Evolutionary conservation across 2,329 filamentous ascomycete genomes (phyloP).

Genomic region (Aspergillaceae sp.): DNA sequence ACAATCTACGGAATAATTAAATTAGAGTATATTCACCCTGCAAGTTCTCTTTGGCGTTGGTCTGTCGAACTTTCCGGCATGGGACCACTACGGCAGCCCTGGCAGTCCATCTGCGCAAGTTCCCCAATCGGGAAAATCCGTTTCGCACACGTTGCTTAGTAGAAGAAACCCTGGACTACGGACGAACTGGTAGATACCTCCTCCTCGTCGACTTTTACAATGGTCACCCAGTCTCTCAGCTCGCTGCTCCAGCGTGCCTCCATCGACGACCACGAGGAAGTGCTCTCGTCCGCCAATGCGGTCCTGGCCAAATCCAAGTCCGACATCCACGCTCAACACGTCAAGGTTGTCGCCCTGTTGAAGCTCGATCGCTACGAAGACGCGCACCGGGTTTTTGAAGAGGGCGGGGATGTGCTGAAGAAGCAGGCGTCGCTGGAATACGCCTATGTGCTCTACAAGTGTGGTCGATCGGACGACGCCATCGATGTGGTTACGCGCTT

Average conservation of each 20-base stretch:
- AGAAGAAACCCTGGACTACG: no score
- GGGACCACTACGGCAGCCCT: background rate
- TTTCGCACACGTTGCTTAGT: background rate
- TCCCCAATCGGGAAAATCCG: background rate
- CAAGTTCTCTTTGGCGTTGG: no score
- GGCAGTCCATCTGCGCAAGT: background rate
- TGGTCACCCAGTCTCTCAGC: conserved; percentile 41
- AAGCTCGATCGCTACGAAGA: conserved; percentile 58
- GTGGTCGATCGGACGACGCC: conserved; percentile 48
- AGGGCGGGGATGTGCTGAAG: conserved; percentile 46
- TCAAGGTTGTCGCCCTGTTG: conserved; percentile 51
- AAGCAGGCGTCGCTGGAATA: conserved; percentile 50
- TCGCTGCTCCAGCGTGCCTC: conserved; percentile 49
- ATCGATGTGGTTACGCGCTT: conserved; percentile 41
- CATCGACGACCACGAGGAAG: conserved; percentile 55
- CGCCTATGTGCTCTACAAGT: conserved; percentile 56
- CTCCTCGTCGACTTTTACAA: conserved; percentile 4
- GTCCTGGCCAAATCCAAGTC: conserved; percentile 49
- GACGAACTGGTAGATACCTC: background rate
- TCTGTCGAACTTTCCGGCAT: no score
- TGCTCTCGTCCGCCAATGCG: conserved; percentile 51
- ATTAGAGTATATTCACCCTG: no score
- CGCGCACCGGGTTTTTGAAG: conserved; percentile 48
- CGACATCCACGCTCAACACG: conserved; percentile 50
- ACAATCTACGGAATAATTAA: background rate